phyloP scores from a whole-genome alignment of 2,329 filamentous ascomycete genomes.

The Neopestalotiopsis sp. region DNA sequence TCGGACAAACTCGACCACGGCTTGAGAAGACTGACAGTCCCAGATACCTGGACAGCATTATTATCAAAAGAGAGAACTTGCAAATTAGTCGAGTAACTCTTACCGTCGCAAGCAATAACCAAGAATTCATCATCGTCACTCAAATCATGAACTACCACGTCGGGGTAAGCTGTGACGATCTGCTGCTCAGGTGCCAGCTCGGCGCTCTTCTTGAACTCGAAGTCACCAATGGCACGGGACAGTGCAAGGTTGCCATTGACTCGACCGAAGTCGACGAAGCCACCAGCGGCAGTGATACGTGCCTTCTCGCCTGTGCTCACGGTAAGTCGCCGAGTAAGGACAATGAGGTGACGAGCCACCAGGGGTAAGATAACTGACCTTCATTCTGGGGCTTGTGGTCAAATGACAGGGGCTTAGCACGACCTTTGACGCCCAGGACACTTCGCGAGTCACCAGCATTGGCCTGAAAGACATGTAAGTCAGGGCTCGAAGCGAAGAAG shows the following conservation, averaged over 20 bases:
- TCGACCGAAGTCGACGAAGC: slow-evolving; percentile 97
- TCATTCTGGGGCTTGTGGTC: slow-evolving; percentile 99
- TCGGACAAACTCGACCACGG: slow-evolving; percentile 94
- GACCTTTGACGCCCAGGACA: slow-evolving; percentile 93
- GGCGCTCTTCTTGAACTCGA: slow-evolving; percentile 99
- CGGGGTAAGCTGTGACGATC: slow-evolving; percentile 96
- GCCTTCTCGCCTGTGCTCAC: slow-evolving; percentile 82
- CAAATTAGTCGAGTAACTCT: slow-evolving; percentile 35
- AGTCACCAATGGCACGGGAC: slow-evolving; percentile 96
- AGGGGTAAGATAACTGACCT: slow-evolving; percentile 57
- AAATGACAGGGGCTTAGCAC: slow-evolving; percentile 97
- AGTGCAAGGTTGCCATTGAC: slow-evolving; percentile 98
- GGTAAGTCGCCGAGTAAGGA: slow-evolving; percentile 2
- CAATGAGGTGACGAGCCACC: not conserved
- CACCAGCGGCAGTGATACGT: slow-evolving; percentile 91
- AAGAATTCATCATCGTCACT: slow-evolving; percentile 95
- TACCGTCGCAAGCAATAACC: slow-evolving; percentile 91
- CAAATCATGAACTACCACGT: slow-evolving; percentile 90
- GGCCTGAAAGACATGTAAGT: slow-evolving; percentile 63
- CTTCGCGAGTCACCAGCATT: slow-evolving; percentile 97
- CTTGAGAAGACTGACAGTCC: slow-evolving; percentile 99
- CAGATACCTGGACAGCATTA: slow-evolving; percentile 77
- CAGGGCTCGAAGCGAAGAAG: slow-evolving; percentile 20
- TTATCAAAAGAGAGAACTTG: not conserved
- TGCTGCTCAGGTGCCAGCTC: slow-evolving; percentile 97